Evolutionary conservation across 352 stramenopile genomes (phyloP).

Genomic region (Phytophthora fragariaefolia): DNA sequence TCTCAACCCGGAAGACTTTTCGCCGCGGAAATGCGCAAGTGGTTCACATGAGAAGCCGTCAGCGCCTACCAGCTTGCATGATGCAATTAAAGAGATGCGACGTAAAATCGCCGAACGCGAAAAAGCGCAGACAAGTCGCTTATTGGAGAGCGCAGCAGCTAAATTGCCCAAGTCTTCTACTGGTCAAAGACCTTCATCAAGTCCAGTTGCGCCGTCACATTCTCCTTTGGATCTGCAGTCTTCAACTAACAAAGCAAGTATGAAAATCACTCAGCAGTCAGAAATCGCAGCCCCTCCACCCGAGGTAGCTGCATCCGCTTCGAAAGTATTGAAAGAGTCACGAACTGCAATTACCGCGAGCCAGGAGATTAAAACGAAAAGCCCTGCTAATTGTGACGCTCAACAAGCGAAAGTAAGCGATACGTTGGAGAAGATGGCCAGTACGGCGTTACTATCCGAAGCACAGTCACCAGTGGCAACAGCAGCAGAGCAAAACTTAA

Average conservation of each 20-base stretch:
- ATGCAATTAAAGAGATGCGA: slow-evolving; percentile 63
- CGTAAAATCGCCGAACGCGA: slow-evolving; percentile 65
- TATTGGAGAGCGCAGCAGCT: slow-evolving; percentile 21
- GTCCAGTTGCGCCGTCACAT: slow-evolving; percentile 22
- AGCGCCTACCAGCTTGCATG: slow-evolving; percentile 16
- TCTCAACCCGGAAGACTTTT: slow-evolving; percentile 62
- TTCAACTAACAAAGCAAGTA: slow-evolving; percentile 15
- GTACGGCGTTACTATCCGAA: not conserved
- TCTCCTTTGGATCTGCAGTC: slow-evolving; percentile 5
- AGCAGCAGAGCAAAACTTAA: slow-evolving; percentile 6
- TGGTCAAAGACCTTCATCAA: slow-evolving; percentile 13
- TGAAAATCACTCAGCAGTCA: slow-evolving; percentile 3
- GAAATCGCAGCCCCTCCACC: not conserved
- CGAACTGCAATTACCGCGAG: not conserved
- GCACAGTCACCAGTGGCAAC: not conserved
- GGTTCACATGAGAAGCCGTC: slow-evolving; percentile 14
- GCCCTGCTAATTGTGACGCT: not conserved
- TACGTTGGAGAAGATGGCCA: slow-evolving; percentile 6
- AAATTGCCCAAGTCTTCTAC: slow-evolving; percentile 26
- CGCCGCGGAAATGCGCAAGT: slow-evolving; percentile 26
- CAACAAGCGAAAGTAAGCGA: slow-evolving; percentile 10
- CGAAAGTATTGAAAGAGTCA: slow-evolving; percentile 1
- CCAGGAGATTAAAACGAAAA: not conserved
- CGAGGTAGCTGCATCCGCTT: slow-evolving; percentile 13
- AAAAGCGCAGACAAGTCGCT: slow-evolving; percentile 39